Percentiles rank a stretch among this genome's conserved stretches.
These are phyloP conservation scores for Chloropicon primus DNA, from an alignment of 139 green algal species.

Conservation along the genomic window DNA sequence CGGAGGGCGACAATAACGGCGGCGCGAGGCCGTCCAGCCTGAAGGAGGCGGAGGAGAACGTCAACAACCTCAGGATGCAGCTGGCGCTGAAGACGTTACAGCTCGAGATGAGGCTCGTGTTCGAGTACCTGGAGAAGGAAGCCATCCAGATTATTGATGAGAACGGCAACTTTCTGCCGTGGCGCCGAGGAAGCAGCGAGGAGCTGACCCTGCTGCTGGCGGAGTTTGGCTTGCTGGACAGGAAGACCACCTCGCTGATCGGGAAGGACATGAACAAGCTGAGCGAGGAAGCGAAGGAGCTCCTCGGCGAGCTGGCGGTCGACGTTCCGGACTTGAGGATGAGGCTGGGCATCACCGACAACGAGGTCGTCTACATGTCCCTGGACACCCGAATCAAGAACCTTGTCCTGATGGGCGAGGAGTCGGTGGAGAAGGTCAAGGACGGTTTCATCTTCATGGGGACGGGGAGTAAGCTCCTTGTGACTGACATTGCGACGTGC, in stretches of 20 bases:
- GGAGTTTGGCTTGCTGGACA: constrained; percentile 73
- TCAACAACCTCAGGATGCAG: neutral
- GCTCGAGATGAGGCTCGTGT: neutral
- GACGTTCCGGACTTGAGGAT: constrained; percentile 80
- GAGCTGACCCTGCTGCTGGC: constrained; percentile 80
- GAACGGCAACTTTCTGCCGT: neutral
- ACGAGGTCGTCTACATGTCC: constrained; percentile 50
- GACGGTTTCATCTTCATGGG: constrained; percentile 70
- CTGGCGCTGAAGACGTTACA: neutral
- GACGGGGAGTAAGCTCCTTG: constrained; percentile 65
- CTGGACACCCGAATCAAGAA: constrained; percentile 35
- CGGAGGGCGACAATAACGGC: too few species aligned
- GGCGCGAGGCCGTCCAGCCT: neutral
- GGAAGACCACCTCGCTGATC: constrained; percentile 50
- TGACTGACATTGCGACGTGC: constrained; percentile 40
- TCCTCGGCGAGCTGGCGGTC: constrained; percentile 57
- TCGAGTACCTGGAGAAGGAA: neutral
- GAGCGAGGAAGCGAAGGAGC: constrained; percentile 36
- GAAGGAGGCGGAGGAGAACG: neutral
- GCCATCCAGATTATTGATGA: neutral
- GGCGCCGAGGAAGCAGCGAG: constrained; percentile 32
- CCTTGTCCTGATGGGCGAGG: neutral
- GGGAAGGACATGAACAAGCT: constrained; percentile 27
- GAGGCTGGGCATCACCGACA: constrained; percentile 57
- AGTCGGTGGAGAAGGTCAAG: constrained; percentile 11